These are phyloP conservation scores for Globisporangium sylvaticum DNA, from an alignment of 352 stramenopile species.

Conservation along the genomic window DNA sequence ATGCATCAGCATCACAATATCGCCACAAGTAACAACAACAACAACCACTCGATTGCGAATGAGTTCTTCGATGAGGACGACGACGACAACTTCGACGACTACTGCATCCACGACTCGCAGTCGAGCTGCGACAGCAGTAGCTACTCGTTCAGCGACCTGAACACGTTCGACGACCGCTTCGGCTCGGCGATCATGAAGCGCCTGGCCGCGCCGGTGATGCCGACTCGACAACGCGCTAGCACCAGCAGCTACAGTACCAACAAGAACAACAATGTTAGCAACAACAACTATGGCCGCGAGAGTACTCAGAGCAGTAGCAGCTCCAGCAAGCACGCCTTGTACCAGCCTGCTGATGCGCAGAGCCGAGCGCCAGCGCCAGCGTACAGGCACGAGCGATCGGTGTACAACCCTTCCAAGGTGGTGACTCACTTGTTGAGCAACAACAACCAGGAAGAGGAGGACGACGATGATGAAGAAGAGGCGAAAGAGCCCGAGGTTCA, in stretches of 20 bases:
- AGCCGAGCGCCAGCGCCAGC: not conserved
- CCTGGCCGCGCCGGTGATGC: not conserved
- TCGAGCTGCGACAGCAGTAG: conserved; percentile 47
- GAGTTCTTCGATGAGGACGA: not conserved
- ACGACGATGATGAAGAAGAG: conserved; percentile 4
- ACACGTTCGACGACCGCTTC: conserved; percentile 44
- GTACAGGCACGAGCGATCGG: not conserved
- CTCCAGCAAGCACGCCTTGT: conserved; percentile 1
- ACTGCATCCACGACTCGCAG: conserved; percentile 25
- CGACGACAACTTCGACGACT: not conserved
- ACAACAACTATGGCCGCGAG: not conserved
- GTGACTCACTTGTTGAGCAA: conserved; percentile 14
- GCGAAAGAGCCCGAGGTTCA: not conserved
- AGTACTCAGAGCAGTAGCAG: not conserved
- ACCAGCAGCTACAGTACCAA: not conserved
- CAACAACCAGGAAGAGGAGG: not conserved
- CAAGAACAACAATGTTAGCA: not conserved
- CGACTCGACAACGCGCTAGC: not conserved
- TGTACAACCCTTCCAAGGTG: conserved; percentile 14
- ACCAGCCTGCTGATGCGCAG: not conserved
- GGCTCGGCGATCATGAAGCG: conserved; percentile 23
- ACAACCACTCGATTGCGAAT: not conserved
- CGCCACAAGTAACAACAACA: not conserved
- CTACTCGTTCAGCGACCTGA: conserved; percentile 59
- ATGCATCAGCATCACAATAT: conserved; percentile 3